A percentile compares a stretch with the other conserved stretches of the same genome.
These are phyloP conservation scores for Epichloe scottii DNA, from an alignment of 2,329 filamentous ascomycete genomes.

Conservation along the genomic window DNA sequence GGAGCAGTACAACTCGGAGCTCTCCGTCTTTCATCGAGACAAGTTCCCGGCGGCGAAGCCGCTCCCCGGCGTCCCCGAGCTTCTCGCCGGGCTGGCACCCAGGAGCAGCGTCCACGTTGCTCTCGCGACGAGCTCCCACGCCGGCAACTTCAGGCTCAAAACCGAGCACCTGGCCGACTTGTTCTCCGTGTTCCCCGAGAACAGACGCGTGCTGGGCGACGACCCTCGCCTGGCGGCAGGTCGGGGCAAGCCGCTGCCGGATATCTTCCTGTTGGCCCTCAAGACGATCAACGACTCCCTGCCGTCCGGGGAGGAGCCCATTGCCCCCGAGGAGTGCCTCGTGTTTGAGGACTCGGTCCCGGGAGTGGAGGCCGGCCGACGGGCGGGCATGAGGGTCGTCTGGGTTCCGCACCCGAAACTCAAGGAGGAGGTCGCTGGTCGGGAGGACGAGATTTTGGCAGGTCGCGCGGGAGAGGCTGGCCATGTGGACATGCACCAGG, in stretches of 20 bases:
- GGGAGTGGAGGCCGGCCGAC: slow-evolving; percentile 77
- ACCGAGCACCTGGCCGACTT: slow-evolving; percentile 47
- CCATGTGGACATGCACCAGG: slow-evolving; percentile 38
- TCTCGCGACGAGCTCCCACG: slow-evolving; percentile 69
- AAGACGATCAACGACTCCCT: slow-evolving; percentile 71
- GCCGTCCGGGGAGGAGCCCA: slow-evolving; percentile 45
- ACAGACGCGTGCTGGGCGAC: slow-evolving; percentile 75
- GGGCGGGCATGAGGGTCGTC: slow-evolving; percentile 87
- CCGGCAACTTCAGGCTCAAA: slow-evolving; percentile 65
- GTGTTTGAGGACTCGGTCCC: slow-evolving; percentile 95
- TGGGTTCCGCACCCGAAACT: slow-evolving; percentile 83
- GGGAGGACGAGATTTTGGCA: slow-evolving; percentile 72
- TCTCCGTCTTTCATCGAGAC: slow-evolving; percentile 51
- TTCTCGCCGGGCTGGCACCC: slow-evolving; percentile 40
- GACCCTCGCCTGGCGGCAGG: slow-evolving; percentile 65
- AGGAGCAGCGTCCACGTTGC: slow-evolving; percentile 57
- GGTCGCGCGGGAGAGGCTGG: slow-evolving; percentile 62
- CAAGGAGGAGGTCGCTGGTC: slow-evolving; percentile 59
- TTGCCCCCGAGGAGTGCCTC: slow-evolving; percentile 76
- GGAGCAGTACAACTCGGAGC: slow-evolving; percentile 51
- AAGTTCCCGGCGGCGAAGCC: slow-evolving; percentile 65
- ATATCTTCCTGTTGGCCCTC: slow-evolving; percentile 85
- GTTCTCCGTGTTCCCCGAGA: slow-evolving; percentile 51
- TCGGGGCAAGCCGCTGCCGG: slow-evolving; percentile 84
- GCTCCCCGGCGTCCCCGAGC: slow-evolving; percentile 60